A percentile compares a stretch with the other conserved stretches of the same genome.
These are phyloP conservation scores for Lactarius deliciosus DNA, from an alignment of 768 basidiomycete genomes.

Conservation along the genomic window DNA sequence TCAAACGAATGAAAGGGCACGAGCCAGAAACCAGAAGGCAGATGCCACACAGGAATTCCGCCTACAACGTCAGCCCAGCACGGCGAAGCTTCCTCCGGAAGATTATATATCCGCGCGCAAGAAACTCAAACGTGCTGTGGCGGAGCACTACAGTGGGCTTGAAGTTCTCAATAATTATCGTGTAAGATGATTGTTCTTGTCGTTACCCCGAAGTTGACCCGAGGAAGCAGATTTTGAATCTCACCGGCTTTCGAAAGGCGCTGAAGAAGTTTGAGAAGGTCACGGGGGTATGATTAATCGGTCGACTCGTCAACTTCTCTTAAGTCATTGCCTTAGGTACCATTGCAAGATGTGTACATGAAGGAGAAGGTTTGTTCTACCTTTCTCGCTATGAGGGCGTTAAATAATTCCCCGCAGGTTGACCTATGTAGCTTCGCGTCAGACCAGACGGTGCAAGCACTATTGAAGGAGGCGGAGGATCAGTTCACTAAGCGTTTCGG, in stretches of 20 bases:
- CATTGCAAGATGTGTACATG: slow-evolving; percentile 76
- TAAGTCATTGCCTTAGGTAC: slow-evolving; percentile 45
- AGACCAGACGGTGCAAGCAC: slow-evolving; percentile 53
- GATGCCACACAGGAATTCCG: slow-evolving; percentile 13
- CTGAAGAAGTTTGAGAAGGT: slow-evolving; percentile 85
- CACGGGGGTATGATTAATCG: slow-evolving; percentile 50
- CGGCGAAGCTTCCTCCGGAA: slow-evolving; percentile 53
- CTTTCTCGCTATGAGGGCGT: not conserved
- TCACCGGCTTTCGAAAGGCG: slow-evolving; percentile 86
- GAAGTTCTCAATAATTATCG: slow-evolving; percentile 89
- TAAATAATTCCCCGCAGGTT: slow-evolving; percentile 43
- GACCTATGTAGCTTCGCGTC: slow-evolving; percentile 68
- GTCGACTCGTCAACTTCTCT: not conserved
- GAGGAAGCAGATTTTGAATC: slow-evolving; percentile 67
- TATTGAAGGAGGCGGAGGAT: slow-evolving; percentile 76
- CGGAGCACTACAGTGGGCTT: slow-evolving; percentile 81
- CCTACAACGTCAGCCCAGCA: not conserved
- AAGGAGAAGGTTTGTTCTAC: slow-evolving; percentile 58
- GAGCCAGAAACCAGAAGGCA: slow-evolving; percentile 11
- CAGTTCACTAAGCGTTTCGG: slow-evolving; percentile 77
- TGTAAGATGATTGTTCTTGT: slow-evolving; percentile 43
- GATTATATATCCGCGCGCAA: slow-evolving; percentile 84
- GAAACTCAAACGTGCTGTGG: slow-evolving; percentile 76
- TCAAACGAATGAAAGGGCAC: not conserved
- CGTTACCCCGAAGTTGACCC: slow-evolving; percentile 21